Percentiles rank a stretch among this genome's conserved stretches.
These are phyloP conservation scores for Persicaria tinctoria DNA, from an alignment of 148 eudicot species.

Conservation along the genomic window DNA sequence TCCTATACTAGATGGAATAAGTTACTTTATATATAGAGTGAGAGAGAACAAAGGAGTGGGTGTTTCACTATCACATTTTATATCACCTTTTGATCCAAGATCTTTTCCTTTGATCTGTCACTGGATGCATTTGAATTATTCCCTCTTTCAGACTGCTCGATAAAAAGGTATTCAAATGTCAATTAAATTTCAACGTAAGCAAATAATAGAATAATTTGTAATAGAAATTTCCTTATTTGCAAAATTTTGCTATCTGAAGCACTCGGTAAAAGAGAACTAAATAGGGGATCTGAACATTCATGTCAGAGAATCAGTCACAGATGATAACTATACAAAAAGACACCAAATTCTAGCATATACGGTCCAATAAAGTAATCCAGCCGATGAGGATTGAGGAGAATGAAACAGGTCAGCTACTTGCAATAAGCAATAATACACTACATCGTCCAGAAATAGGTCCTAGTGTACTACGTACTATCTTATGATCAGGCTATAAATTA, in stretches of 20 bases:
- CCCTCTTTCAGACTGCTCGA: constrained; percentile 58
- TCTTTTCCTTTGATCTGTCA: constrained; percentile 80
- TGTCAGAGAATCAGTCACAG: not conserved
- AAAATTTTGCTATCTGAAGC: not conserved
- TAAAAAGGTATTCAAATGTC: not conserved
- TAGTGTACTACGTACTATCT: not conserved
- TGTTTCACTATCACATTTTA: not conserved
- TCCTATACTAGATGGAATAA: not conserved
- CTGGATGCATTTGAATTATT: constrained; percentile 48
- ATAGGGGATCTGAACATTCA: constrained; percentile 31
- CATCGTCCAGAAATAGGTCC: not conserved
- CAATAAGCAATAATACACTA: not conserved
- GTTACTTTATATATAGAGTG: not conserved
- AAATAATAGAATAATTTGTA: not conserved
- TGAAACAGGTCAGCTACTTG: not conserved
- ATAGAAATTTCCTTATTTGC: not conserved
- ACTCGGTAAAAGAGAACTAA: constrained; percentile 24
- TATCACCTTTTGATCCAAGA: constrained; percentile 73
- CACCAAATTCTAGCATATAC: not conserved
- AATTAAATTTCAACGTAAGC: not conserved
- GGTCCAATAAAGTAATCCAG: not conserved
- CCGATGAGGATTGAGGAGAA: constrained; percentile 1
- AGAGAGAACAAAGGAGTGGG: not conserved
- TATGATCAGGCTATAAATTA: too few relatives aligned
- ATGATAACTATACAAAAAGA: not conserved